phyloP scores from a whole-genome alignment of 116 monocot species.

The Papilionanthe hybrid region DNA sequence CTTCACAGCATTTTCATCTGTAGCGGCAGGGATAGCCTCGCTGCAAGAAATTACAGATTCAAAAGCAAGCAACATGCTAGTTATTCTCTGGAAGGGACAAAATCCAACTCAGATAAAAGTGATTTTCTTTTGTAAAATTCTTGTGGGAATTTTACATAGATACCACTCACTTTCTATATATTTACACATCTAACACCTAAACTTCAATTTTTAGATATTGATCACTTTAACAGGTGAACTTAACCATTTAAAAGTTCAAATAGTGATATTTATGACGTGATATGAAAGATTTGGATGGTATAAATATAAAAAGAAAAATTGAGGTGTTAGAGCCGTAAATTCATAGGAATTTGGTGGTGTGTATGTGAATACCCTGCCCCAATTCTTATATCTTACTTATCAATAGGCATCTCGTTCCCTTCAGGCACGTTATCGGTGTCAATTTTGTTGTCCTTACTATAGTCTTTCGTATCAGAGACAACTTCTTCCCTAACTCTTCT shows the following conservation, averaged over 20 bases:
- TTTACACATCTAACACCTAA: no score
- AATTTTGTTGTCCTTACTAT: background rate
- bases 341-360: no score
- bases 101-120: background rate
- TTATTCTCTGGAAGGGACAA: background rate
- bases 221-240: no score
- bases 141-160: no score
- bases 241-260: no score
- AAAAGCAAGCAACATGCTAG: background rate
- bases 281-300: no score
- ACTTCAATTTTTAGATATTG: no score
- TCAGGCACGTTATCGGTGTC: background rate
- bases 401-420: background rate
- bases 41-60: slow-evolving; percentile 8
- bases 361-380: no score
- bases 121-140: background rate
- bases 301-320: no score
- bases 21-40: slow-evolving; percentile 10
- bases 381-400: background rate
- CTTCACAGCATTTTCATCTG: slow-evolving; percentile 14
- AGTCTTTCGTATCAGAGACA: background rate
- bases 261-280: no score
- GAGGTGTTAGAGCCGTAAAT: no score
- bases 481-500: slow-evolving; percentile 20
- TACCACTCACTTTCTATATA: no score